Conservation (phyloP, 352 stramenopile genomes). For the Phytophthora pisi region DNA sequence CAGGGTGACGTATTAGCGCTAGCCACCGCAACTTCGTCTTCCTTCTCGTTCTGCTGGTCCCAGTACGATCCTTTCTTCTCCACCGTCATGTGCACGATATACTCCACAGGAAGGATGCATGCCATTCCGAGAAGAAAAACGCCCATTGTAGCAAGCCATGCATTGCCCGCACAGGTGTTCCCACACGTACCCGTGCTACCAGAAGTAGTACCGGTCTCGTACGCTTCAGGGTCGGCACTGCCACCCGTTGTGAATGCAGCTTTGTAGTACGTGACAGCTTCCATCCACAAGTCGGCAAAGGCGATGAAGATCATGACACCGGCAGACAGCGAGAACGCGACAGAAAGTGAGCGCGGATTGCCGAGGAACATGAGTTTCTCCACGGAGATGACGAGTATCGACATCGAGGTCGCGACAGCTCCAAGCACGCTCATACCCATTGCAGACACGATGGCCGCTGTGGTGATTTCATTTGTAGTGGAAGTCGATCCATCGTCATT, state of each 20-base stretch:
- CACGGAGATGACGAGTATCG: slow-evolving; percentile 72
- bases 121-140: slow-evolving; percentile 65
- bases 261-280: slow-evolving; percentile 63
- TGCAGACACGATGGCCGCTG: slow-evolving; percentile 54
- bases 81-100: slow-evolving; percentile 28
- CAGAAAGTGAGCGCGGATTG: slow-evolving; percentile 55
- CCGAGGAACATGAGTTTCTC: slow-evolving; percentile 68
- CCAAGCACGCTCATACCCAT: slow-evolving; percentile 82
- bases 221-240: slow-evolving; percentile 61
- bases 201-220: slow-evolving; percentile 57
- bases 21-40: slow-evolving; percentile 6
- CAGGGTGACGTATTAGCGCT: slow-evolving; percentile 21
- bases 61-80: slow-evolving; percentile 34
- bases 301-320: slow-evolving; percentile 83
- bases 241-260: slow-evolving; percentile 63
- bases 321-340: slow-evolving; percentile 77
- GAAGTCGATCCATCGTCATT: slow-evolving; percentile 52
- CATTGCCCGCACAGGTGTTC: slow-evolving; percentile 61
- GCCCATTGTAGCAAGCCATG: slow-evolving; percentile 62
- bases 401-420: slow-evolving; percentile 71
- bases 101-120: slow-evolving; percentile 74
- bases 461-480: slow-evolving; percentile 44
- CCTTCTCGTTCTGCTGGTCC: slow-evolving; percentile 29
- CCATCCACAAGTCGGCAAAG: slow-evolving; percentile 67
- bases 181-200: slow-evolving; percentile 52